phyloP scores from a whole-genome alignment of 352 stramenopile species.

The Blastocystis sp. region DNA sequence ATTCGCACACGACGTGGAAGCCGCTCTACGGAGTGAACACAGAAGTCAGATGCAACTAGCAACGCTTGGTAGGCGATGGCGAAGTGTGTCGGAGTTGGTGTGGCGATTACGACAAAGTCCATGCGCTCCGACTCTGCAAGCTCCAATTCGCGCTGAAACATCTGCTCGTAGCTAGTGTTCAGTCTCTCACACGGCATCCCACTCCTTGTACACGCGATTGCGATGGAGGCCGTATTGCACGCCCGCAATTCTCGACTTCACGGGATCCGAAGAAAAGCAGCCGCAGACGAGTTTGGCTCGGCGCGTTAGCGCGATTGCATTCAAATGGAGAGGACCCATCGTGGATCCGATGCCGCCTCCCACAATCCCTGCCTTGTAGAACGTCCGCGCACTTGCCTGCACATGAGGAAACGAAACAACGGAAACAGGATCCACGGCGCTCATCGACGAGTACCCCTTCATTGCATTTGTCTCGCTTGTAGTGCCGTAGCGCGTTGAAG shows the following conservation, averaged over 20 bases:
- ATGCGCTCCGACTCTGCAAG: constrained; percentile 56
- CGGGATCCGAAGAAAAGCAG: constrained; percentile 57
- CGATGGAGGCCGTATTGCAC: constrained; percentile 42
- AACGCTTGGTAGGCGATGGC: constrained; percentile 3
- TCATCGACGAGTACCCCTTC: background rate
- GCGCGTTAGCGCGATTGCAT: constrained; percentile 7
- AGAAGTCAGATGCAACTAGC: background rate
- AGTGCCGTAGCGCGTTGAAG: constrained; percentile 35
- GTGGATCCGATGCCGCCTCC: constrained; percentile 47
- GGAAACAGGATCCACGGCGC: background rate
- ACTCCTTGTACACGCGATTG: constrained; percentile 65
- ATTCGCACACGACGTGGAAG: constrained; percentile 65
- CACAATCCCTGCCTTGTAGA: constrained; percentile 31
- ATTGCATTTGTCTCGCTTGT: background rate
- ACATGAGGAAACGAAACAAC: background rate
- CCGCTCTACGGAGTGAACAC: background rate
- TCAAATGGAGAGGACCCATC: constrained; percentile 56
- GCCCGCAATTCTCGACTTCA: constrained; percentile 30
- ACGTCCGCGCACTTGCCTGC: constrained; percentile 2
- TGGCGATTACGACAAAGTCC: constrained; percentile 17
- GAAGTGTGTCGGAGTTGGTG: constrained; percentile 19
- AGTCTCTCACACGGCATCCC: background rate
- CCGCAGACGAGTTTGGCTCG: constrained; percentile 21
- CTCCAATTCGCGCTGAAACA: constrained; percentile 42
- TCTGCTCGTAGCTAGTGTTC: constrained; percentile 32